A percentile compares a stretch with the other conserved stretches of the same genome.
Evolutionary conservation across 2,329 filamentous ascomycete genomes (phyloP).

Genomic region (Penicillium corylophilum): DNA sequence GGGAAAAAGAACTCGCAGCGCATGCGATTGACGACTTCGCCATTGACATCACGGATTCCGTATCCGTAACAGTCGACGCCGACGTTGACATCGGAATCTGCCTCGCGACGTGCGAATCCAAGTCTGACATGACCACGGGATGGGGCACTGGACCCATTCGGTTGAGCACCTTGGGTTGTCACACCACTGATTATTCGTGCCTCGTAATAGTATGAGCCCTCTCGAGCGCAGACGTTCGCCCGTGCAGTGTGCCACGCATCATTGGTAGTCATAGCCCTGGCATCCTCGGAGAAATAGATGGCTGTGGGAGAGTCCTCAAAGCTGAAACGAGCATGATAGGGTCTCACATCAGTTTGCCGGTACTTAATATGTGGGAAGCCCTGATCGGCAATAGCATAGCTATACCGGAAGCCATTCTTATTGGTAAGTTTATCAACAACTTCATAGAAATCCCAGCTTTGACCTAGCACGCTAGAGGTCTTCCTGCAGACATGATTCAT

Average conservation of each 20-base stretch:
- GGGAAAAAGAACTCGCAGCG: constrained; percentile 88
- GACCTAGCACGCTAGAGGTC: constrained; percentile 34
- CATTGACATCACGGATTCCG: constrained; percentile 82
- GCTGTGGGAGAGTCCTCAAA: constrained; percentile 88
- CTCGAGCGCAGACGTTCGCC: constrained; percentile 84
- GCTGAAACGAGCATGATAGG: constrained; percentile 80
- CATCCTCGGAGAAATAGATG: constrained; percentile 76
- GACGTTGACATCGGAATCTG: constrained; percentile 56
- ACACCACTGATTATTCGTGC: constrained; percentile 78
- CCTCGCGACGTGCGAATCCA: constrained; percentile 48
- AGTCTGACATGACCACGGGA: constrained; percentile 49
- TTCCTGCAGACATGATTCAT: constrained; percentile 39
- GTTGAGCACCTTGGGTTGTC: constrained; percentile 17
- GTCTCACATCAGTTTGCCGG: constrained; percentile 80
- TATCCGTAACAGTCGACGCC: constrained; percentile 96
- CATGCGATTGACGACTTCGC: constrained; percentile 91
- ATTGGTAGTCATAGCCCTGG: constrained; percentile 77
- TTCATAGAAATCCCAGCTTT: constrained; percentile 45
- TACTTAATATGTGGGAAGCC: constrained; percentile 87
- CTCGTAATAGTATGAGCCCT: constrained; percentile 93
- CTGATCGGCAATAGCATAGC: constrained; percentile 85
- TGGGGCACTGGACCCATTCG: constrained; percentile 23
- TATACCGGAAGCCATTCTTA: constrained; percentile 77
- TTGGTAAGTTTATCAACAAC: constrained; percentile 57
- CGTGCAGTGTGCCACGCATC: constrained; percentile 91